phyloP scores from a whole-genome alignment of 331 rosid species.

The Pyrus hybrid region DNA sequence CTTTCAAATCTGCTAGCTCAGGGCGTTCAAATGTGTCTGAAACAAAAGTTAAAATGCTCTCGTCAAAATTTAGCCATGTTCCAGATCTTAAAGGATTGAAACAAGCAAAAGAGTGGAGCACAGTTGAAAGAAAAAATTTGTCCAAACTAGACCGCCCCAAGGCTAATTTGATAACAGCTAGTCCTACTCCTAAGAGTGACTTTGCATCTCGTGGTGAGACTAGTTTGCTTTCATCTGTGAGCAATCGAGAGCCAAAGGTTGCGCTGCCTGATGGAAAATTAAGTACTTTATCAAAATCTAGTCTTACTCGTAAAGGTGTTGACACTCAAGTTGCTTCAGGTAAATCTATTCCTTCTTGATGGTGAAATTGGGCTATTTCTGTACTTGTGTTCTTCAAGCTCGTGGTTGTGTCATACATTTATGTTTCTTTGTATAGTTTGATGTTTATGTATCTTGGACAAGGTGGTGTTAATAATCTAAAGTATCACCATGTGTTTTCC shows the following conservation, averaged over 20 bases:
- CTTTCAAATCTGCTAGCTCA: constrained; percentile 47
- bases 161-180: constrained; percentile 36
- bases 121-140: constrained; percentile 47
- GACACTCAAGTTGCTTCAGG: constrained; percentile 59
- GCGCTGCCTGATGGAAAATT: constrained; percentile 51
- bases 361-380: background rate
- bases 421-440: background rate
- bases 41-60: constrained; percentile 65
- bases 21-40: constrained; percentile 46
- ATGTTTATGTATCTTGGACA: background rate
- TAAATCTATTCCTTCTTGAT: constrained; percentile 16
- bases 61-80: constrained; percentile 33
- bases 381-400: constrained; percentile 1
- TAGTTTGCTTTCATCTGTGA: constrained; percentile 34
- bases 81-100: constrained; percentile 56
- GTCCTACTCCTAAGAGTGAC: constrained; percentile 53
- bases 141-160: constrained; percentile 54
- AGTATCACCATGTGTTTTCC: constrained; percentile 1
- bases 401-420: background rate
- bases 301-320: constrained; percentile 35
- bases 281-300: constrained; percentile 36
- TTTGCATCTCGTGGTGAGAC: constrained; percentile 47
- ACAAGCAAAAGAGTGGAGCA: constrained; percentile 49
- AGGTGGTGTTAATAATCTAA: background rate
- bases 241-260: constrained; percentile 43